phyloP scores from a whole-genome alignment of 768 basidiomycete genomes.

The Crassisporium funariophilum region DNA sequence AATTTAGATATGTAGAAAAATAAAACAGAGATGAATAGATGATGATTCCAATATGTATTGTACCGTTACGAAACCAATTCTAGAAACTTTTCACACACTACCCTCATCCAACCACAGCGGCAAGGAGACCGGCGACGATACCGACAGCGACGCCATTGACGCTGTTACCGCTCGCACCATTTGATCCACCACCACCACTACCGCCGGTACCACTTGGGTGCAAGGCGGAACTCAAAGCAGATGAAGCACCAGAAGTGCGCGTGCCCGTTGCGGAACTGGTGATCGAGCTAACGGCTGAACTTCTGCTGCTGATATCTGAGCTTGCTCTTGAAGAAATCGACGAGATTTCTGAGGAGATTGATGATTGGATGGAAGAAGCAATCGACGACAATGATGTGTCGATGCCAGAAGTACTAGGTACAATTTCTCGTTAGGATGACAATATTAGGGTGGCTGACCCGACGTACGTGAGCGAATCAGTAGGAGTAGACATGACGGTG shows the following conservation, averaged over 20 bases:
- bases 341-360: background rate
- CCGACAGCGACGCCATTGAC: background rate
- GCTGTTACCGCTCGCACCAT: background rate
- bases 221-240: background rate
- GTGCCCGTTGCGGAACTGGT: background rate
- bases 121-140: background rate
- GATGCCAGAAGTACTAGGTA: background rate
- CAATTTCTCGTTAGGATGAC: background rate
- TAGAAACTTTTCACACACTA: too few relatives aligned
- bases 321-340: too few relatives aligned
- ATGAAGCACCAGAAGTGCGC: background rate
- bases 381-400: background rate
- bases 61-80: too few relatives aligned
- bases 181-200: background rate
- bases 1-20: too few relatives aligned
- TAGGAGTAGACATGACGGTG: background rate
- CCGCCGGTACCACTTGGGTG: background rate
- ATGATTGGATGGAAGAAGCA: background rate
- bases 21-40: too few relatives aligned
- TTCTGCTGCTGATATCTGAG: background rate
- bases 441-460: background rate
- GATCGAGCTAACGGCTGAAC: background rate
- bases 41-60: too few relatives aligned
- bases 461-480: background rate
- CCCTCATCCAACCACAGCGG: background rate